Evolutionary conservation across 2,329 filamentous ascomycete genomes (phyloP).

Genomic region (Raffaelea deltoideospora): DNA sequence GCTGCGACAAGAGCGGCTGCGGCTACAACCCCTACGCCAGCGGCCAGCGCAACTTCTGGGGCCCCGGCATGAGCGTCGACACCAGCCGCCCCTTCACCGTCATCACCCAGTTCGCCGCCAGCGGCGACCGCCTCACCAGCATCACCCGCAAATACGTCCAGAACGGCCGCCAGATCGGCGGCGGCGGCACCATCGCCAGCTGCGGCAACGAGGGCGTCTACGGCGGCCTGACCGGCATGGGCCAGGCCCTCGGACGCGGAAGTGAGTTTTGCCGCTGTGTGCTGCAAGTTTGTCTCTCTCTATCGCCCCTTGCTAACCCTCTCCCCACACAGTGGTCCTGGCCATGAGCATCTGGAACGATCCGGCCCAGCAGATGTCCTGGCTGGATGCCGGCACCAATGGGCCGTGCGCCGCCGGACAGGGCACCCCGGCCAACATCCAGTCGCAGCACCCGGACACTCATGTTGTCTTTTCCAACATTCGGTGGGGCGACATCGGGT

Average conservation of each 20-base stretch:
- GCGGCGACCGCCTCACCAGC: conserved; percentile 6
- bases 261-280: conserved; percentile 12
- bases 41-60: conserved; percentile 15
- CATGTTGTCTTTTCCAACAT: conserved; percentile 40
- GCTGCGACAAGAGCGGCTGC: conserved; percentile 26
- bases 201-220: conserved; percentile 31
- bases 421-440: conserved; percentile 33
- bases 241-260: conserved; percentile 24
- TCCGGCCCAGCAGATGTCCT: conserved; percentile 29
- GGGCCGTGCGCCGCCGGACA: conserved; percentile 38
- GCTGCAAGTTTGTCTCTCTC: too few species aligned
- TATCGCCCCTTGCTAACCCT: too few species aligned
- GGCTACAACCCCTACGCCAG: conserved; percentile 18
- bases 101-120: conserved; percentile 28
- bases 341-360: conserved; percentile 35
- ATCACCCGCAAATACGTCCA: conserved; percentile 16
- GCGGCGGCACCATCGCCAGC: conserved; percentile 26
- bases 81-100: conserved; percentile 21
- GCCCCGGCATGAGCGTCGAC: conserved; percentile 23
- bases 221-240: conserved; percentile 37
- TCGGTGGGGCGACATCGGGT: conserved; percentile 44
- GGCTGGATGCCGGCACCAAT: conserved; percentile 28
- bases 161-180: conserved; percentile 10
- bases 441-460: conserved; percentile 28
- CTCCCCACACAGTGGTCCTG: conserved; percentile 28